Evolutionary conservation across 768 basidiomycete species (phyloP).

Genomic region (Auriscalpium microsporum): DNA sequence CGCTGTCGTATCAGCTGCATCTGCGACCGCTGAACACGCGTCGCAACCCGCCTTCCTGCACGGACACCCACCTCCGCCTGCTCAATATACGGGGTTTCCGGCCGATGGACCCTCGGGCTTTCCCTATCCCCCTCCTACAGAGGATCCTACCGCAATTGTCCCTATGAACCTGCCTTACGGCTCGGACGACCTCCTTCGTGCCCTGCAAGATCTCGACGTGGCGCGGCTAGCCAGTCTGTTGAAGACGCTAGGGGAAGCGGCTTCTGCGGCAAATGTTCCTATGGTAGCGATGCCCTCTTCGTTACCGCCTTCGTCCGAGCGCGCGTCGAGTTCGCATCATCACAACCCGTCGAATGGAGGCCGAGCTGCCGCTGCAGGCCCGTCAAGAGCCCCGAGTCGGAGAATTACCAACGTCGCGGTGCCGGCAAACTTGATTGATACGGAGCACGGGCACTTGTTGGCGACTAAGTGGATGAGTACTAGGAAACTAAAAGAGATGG

Average conservation of each 20-base stretch:
- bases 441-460: constrained; percentile 58
- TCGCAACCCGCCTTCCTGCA: constrained; percentile 19
- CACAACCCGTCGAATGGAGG: not conserved
- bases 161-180: constrained; percentile 33
- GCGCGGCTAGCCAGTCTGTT: constrained; percentile 62
- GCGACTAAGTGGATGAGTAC: constrained; percentile 76
- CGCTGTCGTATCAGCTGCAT: constrained; percentile 57
- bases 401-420: not conserved
- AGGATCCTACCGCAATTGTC: constrained; percentile 7
- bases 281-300: constrained; percentile 5
- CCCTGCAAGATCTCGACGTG: constrained; percentile 64
- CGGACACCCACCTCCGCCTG: constrained; percentile 3
- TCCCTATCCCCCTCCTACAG: constrained; percentile 27
- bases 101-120: constrained; percentile 2
- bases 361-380: not conserved
- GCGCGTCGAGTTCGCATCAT: not conserved
- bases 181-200: constrained; percentile 67
- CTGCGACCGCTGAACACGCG: constrained; percentile 29
- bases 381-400: constrained; percentile 2
- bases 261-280: constrained; percentile 34
- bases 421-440: constrained; percentile 33
- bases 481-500: constrained; percentile 58
- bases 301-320: not conserved
- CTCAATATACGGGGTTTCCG: not conserved
- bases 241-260: constrained; percentile 54